Base-by-base conservation (phyloP, 2,329 filamentous ascomycete species). In the Fusarium mexicanum region DNA sequence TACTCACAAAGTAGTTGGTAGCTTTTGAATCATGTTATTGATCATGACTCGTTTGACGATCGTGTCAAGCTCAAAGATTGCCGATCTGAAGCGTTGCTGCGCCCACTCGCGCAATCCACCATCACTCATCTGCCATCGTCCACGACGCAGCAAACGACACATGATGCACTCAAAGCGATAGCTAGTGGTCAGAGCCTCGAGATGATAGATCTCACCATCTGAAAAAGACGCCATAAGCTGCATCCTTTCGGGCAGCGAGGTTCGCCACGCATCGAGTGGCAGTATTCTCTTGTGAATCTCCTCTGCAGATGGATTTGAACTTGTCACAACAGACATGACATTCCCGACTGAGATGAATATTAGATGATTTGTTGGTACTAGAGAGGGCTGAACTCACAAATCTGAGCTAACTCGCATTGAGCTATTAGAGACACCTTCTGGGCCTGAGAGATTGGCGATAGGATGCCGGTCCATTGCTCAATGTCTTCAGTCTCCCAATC, bases 121-220 rank as follows among this genome's bases (percentile, higher is more conserved):
- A 20, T 67, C 46, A 1, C 26, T 22, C 4, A 59, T 31, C 5
- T 54, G 54, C 66, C 66, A 71, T 40, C 66, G 26, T 4, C 63
- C 63, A 7, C 72, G 69, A 4, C 46, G 57, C 2, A 75, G 14
- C 7, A 73, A 44, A 8, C 73, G 73, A 22, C 65, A 72, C 50
- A 75, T 63, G 10, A 75, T 66, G 6, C 62, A 65, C 16, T 75
- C 72, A 29, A 75, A 71, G 3, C 73, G 58, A 18, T 75, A 75
- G 18, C 73, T 75, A 0, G n/a, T 75, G 0, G 62, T 66, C 4
- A 71, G 50, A 14, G 47, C 60, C 4, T 75, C 60, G 6, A 46
- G 29, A 6, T 43, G 16, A 2, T 59, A 70, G 2, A 65, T 40
- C 6, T 70, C 67, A 6, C 47, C 20, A 0, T 64, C 33, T 4